Percentiles rank a stretch among this genome's conserved stretches.
phyloP scores from a whole-genome alignment of 306 rosid species.

The Quercus ilex region DNA sequence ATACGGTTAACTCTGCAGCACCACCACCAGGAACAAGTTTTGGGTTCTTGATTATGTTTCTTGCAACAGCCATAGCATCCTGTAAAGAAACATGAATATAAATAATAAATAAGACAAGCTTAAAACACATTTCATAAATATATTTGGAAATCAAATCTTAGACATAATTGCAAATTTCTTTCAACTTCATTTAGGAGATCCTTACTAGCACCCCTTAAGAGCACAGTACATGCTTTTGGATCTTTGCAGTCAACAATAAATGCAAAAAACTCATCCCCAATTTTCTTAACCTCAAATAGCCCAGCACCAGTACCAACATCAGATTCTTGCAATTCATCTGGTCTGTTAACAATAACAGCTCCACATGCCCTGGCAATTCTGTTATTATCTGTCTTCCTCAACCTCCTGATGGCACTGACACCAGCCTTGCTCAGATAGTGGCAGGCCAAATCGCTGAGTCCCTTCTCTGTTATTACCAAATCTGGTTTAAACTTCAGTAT shows the following conservation, averaged over 20 bases:
- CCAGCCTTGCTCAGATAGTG: slow-evolving; percentile 87
- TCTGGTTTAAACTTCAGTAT: slow-evolving; percentile 89
- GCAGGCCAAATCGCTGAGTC: slow-evolving; percentile 94
- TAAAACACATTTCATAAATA: slow-evolving; percentile 17
- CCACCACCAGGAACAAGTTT: slow-evolving; percentile 98
- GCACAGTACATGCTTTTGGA: slow-evolving; percentile 86
- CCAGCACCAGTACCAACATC: slow-evolving; percentile 97
- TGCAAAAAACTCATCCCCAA: slow-evolving; percentile 83
- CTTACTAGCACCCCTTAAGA: slow-evolving; percentile 84
- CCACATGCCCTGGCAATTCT: slow-evolving; percentile 94
- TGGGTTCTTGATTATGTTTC: slow-evolving; percentile 84
- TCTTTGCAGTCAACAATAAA: slow-evolving; percentile 87
- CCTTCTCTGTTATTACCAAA: slow-evolving; percentile 88
- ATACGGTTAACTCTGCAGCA: slow-evolving; percentile 89
- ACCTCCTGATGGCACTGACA: slow-evolving; percentile 84
- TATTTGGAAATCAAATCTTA: neutral
- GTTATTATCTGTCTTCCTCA: slow-evolving; percentile 85
- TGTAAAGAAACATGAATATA: slow-evolving; percentile 23
- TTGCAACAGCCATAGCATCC: slow-evolving; percentile 96
- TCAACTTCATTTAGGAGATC: slow-evolving; percentile 91
- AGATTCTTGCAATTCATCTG: slow-evolving; percentile 90
- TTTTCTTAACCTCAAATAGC: slow-evolving; percentile 85
- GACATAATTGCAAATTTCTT: slow-evolving; percentile 79
- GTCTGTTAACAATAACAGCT: slow-evolving; percentile 92
- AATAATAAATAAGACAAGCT: too few relatives aligned